Percentiles rank a stretch among this genome's conserved stretches.
These are phyloP conservation scores for Tricholoma terreum DNA, from an alignment of 768 basidiomycete species.

Conservation along the genomic window DNA sequence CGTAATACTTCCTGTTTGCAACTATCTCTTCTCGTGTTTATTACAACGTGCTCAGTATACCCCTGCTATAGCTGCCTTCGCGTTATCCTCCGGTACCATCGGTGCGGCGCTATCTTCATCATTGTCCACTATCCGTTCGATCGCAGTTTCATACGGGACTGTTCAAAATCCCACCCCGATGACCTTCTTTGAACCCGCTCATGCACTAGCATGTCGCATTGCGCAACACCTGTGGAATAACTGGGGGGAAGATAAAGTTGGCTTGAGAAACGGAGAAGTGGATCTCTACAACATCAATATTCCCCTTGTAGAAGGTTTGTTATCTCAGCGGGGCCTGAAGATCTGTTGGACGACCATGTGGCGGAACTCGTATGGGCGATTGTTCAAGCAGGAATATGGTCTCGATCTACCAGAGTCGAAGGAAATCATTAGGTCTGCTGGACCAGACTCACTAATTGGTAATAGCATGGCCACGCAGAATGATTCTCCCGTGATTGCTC, in stretches of 20 bases:
- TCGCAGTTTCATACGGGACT: conserved; percentile 87
- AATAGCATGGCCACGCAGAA: conserved; percentile 7
- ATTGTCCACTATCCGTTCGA: conserved; percentile 66
- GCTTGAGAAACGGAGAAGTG: conserved; percentile 59
- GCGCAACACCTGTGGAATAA: conserved; percentile 74
- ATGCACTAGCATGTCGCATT: conserved; percentile 63
- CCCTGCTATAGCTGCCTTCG: conserved; percentile 65
- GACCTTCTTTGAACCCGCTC: conserved; percentile 64
- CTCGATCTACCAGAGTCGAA: conserved; percentile 15
- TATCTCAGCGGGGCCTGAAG: conserved; percentile 57
- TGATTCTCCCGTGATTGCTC: background rate
- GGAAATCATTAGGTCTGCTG: conserved; percentile 33
- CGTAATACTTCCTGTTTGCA: conserved; percentile 75
- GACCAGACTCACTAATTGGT: conserved; percentile 36
- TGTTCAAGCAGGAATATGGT: conserved; percentile 58
- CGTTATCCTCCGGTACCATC: conserved; percentile 88
- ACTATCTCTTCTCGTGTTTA: background rate
- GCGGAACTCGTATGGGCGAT: conserved; percentile 79
- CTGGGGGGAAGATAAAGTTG: conserved; percentile 73
- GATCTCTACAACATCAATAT: conserved; percentile 89
- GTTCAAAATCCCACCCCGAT: conserved; percentile 66
- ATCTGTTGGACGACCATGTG: conserved; percentile 82
- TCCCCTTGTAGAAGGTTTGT: conserved; percentile 68
- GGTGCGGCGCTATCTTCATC: conserved; percentile 86
- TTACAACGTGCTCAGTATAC: conserved; percentile 11